Conservation (phyloP, 371 early-diverging fungal species). For the Haplosporangium sp. region DNA sequence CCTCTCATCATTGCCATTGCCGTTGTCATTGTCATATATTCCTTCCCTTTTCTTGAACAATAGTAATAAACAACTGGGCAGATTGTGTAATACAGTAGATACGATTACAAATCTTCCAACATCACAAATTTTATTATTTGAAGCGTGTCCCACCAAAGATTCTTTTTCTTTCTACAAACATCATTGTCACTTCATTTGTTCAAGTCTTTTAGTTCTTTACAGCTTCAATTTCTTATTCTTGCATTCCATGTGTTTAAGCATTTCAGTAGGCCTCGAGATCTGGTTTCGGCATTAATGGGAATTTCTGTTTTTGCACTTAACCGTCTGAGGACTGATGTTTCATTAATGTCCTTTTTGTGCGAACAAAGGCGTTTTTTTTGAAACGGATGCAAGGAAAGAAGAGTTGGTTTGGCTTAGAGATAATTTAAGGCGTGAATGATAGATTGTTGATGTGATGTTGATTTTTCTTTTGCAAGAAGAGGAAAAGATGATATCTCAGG, state of each 20-base stretch:
- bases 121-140: too few relatives aligned
- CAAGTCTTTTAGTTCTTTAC: background rate
- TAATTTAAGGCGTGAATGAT: background rate
- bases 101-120: background rate
- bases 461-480: background rate
- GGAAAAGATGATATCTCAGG: conserved; percentile 55
- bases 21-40: background rate
- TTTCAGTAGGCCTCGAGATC: background rate
- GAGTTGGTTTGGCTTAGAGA: too few relatives aligned
- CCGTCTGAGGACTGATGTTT: background rate
- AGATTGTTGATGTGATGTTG: background rate
- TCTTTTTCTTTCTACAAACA: background rate
- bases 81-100: background rate
- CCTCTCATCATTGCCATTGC: background rate
- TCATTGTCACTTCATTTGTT: background rate
- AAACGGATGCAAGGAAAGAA: background rate
- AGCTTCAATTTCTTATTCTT: background rate
- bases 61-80: background rate
- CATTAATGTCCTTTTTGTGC: background rate
- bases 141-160: background rate
- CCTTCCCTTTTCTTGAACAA: background rate
- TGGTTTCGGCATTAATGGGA: conserved; percentile 10
- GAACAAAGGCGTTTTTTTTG: background rate
- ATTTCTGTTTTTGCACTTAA: too few relatives aligned
- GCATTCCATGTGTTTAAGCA: background rate